These are phyloP conservation scores for Lasiosphaeria ovina DNA, from an alignment of 495 filamentous ascomycete genomes.

Conservation along the genomic window DNA sequence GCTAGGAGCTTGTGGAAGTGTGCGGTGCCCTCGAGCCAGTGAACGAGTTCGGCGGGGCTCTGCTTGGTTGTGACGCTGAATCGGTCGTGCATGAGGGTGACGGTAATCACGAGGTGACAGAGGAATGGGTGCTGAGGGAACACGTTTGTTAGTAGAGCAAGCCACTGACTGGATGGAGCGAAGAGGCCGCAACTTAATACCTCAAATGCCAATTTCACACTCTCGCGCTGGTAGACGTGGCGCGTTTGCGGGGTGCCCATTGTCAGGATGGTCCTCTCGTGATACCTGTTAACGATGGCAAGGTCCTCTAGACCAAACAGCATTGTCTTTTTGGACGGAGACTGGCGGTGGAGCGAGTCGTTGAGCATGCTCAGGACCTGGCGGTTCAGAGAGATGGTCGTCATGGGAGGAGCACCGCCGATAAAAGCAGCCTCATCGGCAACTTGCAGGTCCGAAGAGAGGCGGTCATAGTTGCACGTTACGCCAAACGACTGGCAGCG, in stretches of 20 bases:
- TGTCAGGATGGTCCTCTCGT: constrained; percentile 38
- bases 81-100: constrained; percentile 40
- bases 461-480: constrained; percentile 39
- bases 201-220: constrained; percentile 23
- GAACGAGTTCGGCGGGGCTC: constrained; percentile 24
- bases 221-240: constrained; percentile 29
- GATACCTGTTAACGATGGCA: constrained; percentile 33
- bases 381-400: constrained; percentile 16
- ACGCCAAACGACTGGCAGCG: constrained; percentile 43
- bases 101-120: constrained; percentile 39
- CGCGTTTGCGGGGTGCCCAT: constrained; percentile 31
- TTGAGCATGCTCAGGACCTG: constrained; percentile 20
- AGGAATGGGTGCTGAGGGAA: constrained; percentile 33
- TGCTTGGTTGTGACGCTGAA: constrained; percentile 21
- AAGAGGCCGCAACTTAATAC: constrained; percentile 18
- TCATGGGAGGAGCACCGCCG: neutral
- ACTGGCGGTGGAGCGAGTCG: constrained; percentile 14
- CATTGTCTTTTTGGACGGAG: constrained; percentile 13
- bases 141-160: neutral
- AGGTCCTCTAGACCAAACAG: constrained; percentile 28
- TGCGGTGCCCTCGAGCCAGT: constrained; percentile 36
- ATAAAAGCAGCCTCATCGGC: constrained; percentile 27
- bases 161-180: neutral
- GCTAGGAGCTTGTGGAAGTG: constrained; percentile 40
- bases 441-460: constrained; percentile 33